Base-by-base conservation (phyloP, 179 eudicot species). In the Heliamphora pulchella region DNA sequence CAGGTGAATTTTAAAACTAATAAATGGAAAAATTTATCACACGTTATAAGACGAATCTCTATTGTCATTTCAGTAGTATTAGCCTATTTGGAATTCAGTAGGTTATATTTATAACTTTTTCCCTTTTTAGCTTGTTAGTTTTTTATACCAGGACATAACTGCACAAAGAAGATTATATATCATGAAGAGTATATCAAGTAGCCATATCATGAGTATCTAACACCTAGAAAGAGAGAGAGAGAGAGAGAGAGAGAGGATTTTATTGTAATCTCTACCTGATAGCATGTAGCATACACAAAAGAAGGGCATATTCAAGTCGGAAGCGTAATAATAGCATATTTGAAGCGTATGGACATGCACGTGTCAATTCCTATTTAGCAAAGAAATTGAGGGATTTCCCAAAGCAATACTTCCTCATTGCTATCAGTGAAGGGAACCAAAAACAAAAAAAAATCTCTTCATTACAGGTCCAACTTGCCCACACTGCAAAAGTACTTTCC, bases 51-150 rank as follows among this genome's bases (percentile, higher is more conserved):
- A 55, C 54, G 53, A 77, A 50, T 10, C 31, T 51, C 4, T 9
- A 51, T 73, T 53, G 46, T 20, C 46, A 31, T 73, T 53, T 22
- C 62, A 53, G 61, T 20, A 73, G 62, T 73, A 13, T 73, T 73
- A 48, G 55, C 31, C 13, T 20, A 22, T 17, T 13, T 55, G 43
- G 54, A 6, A 75, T 31, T 31, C 58, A 59, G 53, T 15, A 14
- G 51, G n/a, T 11, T 31, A 54, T 5, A 53, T 18, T 3, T 74
- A 15, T 11, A 2, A 22, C 1, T 51, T 17, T 22, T 51, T 71
- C 20, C 15, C 10, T 55, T 53, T 55, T 4, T 14, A 48, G 17
- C 5, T 22, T 18, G 5, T 18, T 64, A 13, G 43, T 22, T 31
- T 31, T 31, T 31, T 31, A 31, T 31, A 7, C 68, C 10, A 2